phyloP scores from a whole-genome alignment of 1,284 basidiomycete genomes.

The Ceratobasidium sp. region DNA sequence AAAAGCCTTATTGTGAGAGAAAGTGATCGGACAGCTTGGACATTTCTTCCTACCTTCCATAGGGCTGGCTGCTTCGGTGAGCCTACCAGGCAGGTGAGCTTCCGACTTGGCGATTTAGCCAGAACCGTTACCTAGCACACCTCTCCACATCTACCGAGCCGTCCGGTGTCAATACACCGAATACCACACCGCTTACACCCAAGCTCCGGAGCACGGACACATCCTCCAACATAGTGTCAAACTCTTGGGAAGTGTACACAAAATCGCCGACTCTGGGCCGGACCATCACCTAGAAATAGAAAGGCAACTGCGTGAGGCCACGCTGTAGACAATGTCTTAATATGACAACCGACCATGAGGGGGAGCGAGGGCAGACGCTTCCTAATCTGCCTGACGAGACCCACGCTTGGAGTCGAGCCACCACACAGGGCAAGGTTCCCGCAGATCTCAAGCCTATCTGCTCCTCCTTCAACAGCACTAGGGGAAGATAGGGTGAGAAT shows the following conservation, averaged over 20 bases:
- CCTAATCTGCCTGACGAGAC: slow-evolving; percentile 69
- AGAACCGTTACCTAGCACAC: slow-evolving; percentile 60
- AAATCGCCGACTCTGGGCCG: slow-evolving; percentile 82
- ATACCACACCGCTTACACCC: slow-evolving; percentile 72
- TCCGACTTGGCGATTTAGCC: neutral
- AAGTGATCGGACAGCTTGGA: slow-evolving; percentile 10
- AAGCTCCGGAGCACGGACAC: slow-evolving; percentile 67
- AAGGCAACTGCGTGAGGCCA: slow-evolving; percentile 11
- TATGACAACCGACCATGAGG: slow-evolving; percentile 67
- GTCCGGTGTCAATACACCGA: slow-evolving; percentile 69
- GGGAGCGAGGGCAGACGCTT: slow-evolving; percentile 61
- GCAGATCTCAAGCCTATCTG: slow-evolving; percentile 82
- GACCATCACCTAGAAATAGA: slow-evolving; percentile 70
- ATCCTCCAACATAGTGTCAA: slow-evolving; percentile 77
- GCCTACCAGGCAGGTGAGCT: slow-evolving; percentile 54
- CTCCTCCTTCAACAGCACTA: slow-evolving; percentile 74
- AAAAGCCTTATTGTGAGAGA: neutral
- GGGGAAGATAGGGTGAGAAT: neutral
- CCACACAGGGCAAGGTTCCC: slow-evolving; percentile 75
- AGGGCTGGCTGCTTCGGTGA: slow-evolving; percentile 67
- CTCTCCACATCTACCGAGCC: slow-evolving; percentile 69
- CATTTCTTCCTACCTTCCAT: slow-evolving; percentile 64
- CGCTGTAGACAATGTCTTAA: neutral
- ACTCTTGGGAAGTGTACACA: slow-evolving; percentile 70
- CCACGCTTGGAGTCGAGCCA: slow-evolving; percentile 80